Evolutionary conservation across 768 basidiomycete species (phyloP), one percentile per base, ranked within the genome.

Genomic region (Agaricus blazei): DNA sequence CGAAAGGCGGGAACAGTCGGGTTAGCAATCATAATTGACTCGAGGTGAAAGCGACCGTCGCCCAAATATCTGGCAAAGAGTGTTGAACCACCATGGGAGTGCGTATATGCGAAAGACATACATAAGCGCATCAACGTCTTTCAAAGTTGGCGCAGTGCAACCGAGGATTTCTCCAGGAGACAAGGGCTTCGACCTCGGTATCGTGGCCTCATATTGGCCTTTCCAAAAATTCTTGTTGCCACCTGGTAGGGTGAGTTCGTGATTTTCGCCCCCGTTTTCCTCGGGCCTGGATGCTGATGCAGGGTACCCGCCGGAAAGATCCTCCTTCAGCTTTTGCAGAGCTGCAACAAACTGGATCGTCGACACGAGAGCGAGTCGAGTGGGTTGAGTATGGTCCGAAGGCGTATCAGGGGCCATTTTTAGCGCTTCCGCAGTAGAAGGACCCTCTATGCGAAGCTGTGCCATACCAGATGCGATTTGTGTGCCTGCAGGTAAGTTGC

Each of bases 21-120:
- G 68, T 99, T 99, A n/a, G 94, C 93, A 57, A 99, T 97, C 97
- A 99, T 99, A 67, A 98, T 94, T 12, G 93, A 90, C 70, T 99
- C 97, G 15, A 98, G 80, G 67, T 98, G 97, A 75, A 99, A 99
- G 9, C 97, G 88, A 23, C 97, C 97, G 63, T 99, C 97, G 15
- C 97, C 97, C 27, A 99, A 82, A 68, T 98, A 99, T 63, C 94
- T 97, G 37, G 56, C 42, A 59, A 41, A 40, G 58, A 48, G 49
- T 54, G 58, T 42, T 40, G 43, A 24, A 27, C 34, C 7, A 34
- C 34, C 7, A 46, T 19, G 34, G 27, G 51, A 23, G 31, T 12
- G 50, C 12, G 28, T 57, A 56, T 34, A n/a, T n/a, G 40, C 50
- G 47, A 48, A 44, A 36, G 19, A 72, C 86, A 51, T 72, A 96